Evolutionary conservation across 768 basidiomycete genomes (phyloP).

Genomic region (Tulasnella calospora): DNA sequence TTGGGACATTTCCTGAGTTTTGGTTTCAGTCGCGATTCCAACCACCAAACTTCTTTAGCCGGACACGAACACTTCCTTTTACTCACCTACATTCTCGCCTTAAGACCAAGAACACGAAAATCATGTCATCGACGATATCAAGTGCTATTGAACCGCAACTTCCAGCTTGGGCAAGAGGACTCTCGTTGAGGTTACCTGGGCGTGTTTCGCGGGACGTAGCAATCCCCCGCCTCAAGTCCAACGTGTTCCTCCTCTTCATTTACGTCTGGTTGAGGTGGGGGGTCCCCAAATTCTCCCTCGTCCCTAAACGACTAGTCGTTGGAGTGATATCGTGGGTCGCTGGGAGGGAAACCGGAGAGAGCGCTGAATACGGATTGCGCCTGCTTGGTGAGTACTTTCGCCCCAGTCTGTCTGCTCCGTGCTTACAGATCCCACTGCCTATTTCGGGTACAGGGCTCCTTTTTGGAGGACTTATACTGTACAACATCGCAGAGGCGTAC

Average conservation of each 20-base stretch:
- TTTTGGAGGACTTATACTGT: not conserved
- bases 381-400: not conserved
- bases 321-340: not conserved
- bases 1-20: not conserved
- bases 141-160: not conserved
- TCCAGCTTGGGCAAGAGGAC: not conserved
- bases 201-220: slow-evolving; percentile 14
- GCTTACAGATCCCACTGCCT: not conserved
- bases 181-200: not conserved
- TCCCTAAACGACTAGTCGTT: not conserved
- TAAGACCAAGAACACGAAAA: not conserved
- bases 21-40: slow-evolving; percentile 2
- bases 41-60: not conserved
- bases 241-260: slow-evolving; percentile 7
- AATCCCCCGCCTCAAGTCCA: slow-evolving; percentile 17
- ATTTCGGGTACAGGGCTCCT: not conserved
- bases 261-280: slow-evolving; percentile 21
- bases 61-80: not conserved
- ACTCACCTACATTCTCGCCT: not conserved
- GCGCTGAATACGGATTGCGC: not conserved
- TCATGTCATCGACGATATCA: not conserved
- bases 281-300: slow-evolving; percentile 14
- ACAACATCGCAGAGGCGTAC: not conserved
- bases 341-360: not conserved
- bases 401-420: not conserved